Conservation (phyloP, 2,329 filamentous ascomycete genomes). For the Alternaria atra region DNA sequence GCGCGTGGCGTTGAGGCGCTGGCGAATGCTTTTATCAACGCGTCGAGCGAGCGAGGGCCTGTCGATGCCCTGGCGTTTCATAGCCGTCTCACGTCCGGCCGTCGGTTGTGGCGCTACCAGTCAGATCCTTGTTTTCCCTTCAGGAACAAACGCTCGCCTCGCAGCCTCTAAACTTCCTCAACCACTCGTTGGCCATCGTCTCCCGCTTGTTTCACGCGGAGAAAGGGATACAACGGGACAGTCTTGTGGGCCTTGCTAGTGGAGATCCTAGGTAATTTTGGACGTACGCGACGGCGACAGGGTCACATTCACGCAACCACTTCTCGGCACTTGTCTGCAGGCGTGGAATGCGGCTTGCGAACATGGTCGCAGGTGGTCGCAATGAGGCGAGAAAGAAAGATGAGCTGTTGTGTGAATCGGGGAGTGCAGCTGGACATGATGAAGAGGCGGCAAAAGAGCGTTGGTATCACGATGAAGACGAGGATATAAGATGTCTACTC, state of each 20-base stretch:
- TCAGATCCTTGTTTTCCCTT: conserved; percentile 24
- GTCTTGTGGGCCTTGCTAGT: conserved; percentile 36
- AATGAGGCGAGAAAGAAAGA: conserved; percentile 40
- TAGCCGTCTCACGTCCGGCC: conserved; percentile 33
- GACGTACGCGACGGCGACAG: conserved; percentile 33
- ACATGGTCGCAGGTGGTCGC: conserved; percentile 33
- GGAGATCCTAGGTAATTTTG: conserved; percentile 32
- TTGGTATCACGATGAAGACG: conserved; percentile 31
- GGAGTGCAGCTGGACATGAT: conserved; percentile 25
- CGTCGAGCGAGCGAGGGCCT: conserved; percentile 34
- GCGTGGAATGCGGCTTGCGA: conserved; percentile 33
- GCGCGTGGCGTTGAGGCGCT: conserved; percentile 42
- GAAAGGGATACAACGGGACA: conserved; percentile 29
- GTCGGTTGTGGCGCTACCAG: conserved; percentile 41
- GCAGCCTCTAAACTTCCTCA: conserved; percentile 34
- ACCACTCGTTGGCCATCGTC: conserved; percentile 38
- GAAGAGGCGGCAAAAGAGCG: conserved; percentile 31
- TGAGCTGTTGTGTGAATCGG: conserved; percentile 31
- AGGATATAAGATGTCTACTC: conserved; percentile 43
- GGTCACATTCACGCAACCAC: conserved; percentile 41
- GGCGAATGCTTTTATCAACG: conserved; percentile 22
- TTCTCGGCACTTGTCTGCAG: conserved; percentile 26
- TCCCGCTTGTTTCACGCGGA: conserved; percentile 46
- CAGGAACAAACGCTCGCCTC: conserved; percentile 41
- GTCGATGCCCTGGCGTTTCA: conserved; percentile 22